Base-by-base conservation (phyloP, 2,329 filamentous ascomycete species). In the Beauveria australis region DNA sequence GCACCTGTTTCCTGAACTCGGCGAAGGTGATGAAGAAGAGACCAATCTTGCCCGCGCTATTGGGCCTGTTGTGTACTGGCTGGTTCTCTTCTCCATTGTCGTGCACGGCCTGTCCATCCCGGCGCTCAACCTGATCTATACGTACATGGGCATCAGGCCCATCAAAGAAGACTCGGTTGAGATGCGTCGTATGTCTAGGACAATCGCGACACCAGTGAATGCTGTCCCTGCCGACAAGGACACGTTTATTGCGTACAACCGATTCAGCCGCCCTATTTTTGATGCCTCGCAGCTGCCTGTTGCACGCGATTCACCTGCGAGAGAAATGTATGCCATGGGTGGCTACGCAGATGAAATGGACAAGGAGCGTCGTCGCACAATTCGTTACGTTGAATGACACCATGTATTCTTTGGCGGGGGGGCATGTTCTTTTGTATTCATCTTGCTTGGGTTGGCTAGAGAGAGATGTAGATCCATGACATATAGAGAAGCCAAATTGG, bases 31-130 rank as follows among this genome's bases (percentile, higher is more conserved):
- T 62, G 68, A 67, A 14, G 70, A 71, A 44, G 72, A 74, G 63
- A 67, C 67, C 0, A 66, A 71, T 43, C 64, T 79, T 10, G 62
- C 76, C n/a, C 69, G 72, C 1, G 74, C 73, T 3, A 68, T 76
- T 2, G 67, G 51, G 3, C 60, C 60, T 4, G 54, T 58, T n/a
- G 60, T 52, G 30, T 62, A 60, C 53, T 64, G 51, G 61, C 63
- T 63, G 26, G 63, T 63, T 14, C 62, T 71, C 26, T 75, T 77
- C 67, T 78, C 74, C 49, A 78, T 79, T 63, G 64, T 79, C 9
- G 71, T 79, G 0, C 77, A 80, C 63, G 77, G 79, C 1, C 70
- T 81, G 0, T 80, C 78, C 0, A 81, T 81, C 44, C 78, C 79
- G 0, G 66, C 71, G 0, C 72, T 79, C 16, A 75, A 74, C 61